Percentiles rank a stretch among this genome's conserved stretches.
phyloP scores from a whole-genome alignment of 371 early-diverging fungal species.

The Mortierella sp. region DNA sequence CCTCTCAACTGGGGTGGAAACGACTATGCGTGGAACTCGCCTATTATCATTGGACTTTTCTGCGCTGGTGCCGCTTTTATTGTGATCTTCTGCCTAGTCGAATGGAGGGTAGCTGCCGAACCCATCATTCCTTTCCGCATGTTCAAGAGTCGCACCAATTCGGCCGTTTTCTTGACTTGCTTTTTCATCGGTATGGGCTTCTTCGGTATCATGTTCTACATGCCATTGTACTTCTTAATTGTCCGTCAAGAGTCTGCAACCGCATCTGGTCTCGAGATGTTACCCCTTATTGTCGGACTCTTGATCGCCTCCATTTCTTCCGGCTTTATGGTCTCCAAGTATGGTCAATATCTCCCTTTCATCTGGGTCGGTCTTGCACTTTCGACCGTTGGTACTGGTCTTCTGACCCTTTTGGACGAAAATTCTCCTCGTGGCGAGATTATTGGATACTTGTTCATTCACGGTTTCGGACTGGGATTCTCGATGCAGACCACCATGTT shows the following conservation, averaged over 20 bases:
- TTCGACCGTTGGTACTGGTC: slow-evolving; percentile 61
- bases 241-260: slow-evolving; percentile 65
- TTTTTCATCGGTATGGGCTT: slow-evolving; percentile 63
- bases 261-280: slow-evolving; percentile 70
- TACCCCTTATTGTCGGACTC: slow-evolving; percentile 74
- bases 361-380: slow-evolving; percentile 65
- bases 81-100: slow-evolving; percentile 58
- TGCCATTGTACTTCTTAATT: slow-evolving; percentile 71
- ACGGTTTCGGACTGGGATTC: slow-evolving; percentile 72
- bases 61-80: slow-evolving; percentile 60
- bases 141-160: slow-evolving; percentile 51
- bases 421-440: slow-evolving; percentile 59
- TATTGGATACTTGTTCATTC: slow-evolving; percentile 63
- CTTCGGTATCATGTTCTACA: slow-evolving; percentile 68
- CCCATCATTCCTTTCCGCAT: slow-evolving; percentile 65
- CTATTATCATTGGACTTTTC: slow-evolving; percentile 66
- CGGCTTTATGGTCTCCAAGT: slow-evolving; percentile 66
- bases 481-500: slow-evolving; percentile 75
- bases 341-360: slow-evolving; percentile 65
- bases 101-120: slow-evolving; percentile 65
- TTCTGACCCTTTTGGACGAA: slow-evolving; percentile 62
- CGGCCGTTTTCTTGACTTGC: slow-evolving; percentile 54
- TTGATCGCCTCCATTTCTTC: slow-evolving; percentile 63
- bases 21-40: slow-evolving; percentile 42
- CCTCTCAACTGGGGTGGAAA: slow-evolving; percentile 66